Base-by-base conservation (phyloP, 208 protist genomes). In the Vickermania spadyakhi region DNA sequence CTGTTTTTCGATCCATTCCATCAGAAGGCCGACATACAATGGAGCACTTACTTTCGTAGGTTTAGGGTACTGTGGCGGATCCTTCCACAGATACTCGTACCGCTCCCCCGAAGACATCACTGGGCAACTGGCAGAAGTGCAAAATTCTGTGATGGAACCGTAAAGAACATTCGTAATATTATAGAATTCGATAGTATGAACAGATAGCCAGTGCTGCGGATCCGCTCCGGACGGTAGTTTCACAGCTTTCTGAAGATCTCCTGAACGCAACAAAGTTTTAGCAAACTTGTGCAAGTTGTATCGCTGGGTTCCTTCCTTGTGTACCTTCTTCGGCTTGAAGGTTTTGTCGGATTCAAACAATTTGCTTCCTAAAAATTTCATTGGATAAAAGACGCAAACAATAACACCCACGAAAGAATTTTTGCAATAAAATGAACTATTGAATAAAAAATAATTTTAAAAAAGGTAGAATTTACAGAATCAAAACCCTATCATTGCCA, bases 141-240 rank as follows among this genome's bases (percentile, higher is more conserved):
- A 99, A 70, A 98, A 99, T 70, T 99, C 98, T n/a, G 97, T 98
- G 41, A 99, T 87, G 0, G 94, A 98, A 56, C 96, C 97, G 68
- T 99, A 99, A 22, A 99, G 72, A 45, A 99, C 86, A 65, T 99
- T 99, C 3, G 98, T 98, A 59, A 99, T 98, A 81, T 99, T 99
- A 86, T 98, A 99, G 69, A 99, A 99, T 68, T 99, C 98, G 2
- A 99, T 89, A 0, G 97, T 98, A 75, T 98, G 96, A 2, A 98
- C 94, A 1, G 96, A 97, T 7, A 99, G 80, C 97, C 98, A 99
- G 70, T 99, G 94, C 69, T 98, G 94, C 14, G 96, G 52, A 60
- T 99, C 95, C 52, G 98, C 98, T 13, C 97, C 92, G 7, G 87
- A 76, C 13, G 98, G 98, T 1, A 99, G 76, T 31, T 84, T 73